Percentiles rank a stretch among this genome's conserved stretches.
These are phyloP conservation scores for Fomitiporia mediterranea DNA, from an alignment of 1,284 basidiomycete genomes.

Conservation along the genomic window DNA sequence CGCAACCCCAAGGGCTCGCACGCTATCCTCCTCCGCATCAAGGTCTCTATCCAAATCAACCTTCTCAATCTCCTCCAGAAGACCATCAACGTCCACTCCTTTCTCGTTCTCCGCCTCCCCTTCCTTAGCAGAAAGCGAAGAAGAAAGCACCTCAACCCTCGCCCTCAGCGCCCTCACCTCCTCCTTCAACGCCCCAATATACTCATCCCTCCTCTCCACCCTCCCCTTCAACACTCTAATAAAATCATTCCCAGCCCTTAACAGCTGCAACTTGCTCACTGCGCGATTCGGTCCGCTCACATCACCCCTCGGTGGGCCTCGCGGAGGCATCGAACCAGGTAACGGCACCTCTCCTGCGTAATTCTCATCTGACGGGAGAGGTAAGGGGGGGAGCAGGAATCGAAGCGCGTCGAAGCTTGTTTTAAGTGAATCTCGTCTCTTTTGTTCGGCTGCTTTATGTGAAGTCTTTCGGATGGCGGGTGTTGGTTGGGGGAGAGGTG, in stretches of 20 bases:
- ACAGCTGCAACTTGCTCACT: constrained; percentile 91
- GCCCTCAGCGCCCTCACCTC: constrained; percentile 65
- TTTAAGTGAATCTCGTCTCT: constrained; percentile 93
- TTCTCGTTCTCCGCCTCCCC: constrained; percentile 23
- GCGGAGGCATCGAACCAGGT: constrained; percentile 81
- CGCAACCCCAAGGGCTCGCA: constrained; percentile 16
- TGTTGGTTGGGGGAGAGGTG: constrained; percentile 29
- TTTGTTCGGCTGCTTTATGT: constrained; percentile 97
- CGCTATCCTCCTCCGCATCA: constrained; percentile 36
- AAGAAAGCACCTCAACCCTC: constrained; percentile 30
- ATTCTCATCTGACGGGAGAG: constrained; percentile 67
- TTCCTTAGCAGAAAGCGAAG: constrained; percentile 22
- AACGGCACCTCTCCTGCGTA: constrained; percentile 59
- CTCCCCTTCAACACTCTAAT: constrained; percentile 74
- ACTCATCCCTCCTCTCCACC: constrained; percentile 79
- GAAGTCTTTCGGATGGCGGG: constrained; percentile 72
- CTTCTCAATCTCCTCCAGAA: constrained; percentile 24
- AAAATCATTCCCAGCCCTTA: constrained; percentile 88
- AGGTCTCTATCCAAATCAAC: constrained; percentile 40
- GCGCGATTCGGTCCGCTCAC: constrained; percentile 88
- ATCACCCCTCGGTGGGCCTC: constrained; percentile 81
- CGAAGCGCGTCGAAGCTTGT: constrained; percentile 95
- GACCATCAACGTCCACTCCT: constrained; percentile 13
- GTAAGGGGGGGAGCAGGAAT: constrained; percentile 81
- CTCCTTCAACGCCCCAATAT: constrained; percentile 65